Evolutionary conservation across 2,329 filamentous ascomycete genomes (phyloP).

Genomic region (Lachnellula hyalina): DNA sequence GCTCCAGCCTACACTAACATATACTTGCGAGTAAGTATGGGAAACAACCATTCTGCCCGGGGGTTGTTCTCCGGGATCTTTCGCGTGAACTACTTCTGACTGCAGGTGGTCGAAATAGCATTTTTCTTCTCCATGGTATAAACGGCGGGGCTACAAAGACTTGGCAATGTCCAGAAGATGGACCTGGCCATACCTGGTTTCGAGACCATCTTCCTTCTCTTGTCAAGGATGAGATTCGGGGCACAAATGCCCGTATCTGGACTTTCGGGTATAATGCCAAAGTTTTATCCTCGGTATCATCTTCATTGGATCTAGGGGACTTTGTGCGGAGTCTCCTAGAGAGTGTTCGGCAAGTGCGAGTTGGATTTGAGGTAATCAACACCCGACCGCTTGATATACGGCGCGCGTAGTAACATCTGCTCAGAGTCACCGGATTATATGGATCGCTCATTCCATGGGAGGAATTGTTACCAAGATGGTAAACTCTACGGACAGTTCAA

Average conservation of each 20-base stretch:
- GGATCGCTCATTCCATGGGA: background rate
- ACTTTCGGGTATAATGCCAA: conserved; percentile 7
- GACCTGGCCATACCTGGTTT: background rate
- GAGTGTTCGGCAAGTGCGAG: background rate
- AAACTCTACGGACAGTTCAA: background rate
- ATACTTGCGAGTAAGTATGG: background rate
- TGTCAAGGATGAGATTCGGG: conserved; percentile 1
- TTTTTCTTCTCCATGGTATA: background rate
- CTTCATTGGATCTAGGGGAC: background rate
- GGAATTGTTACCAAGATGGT: background rate
- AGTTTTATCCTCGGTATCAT: conserved; percentile 1
- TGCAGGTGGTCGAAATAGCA: background rate
- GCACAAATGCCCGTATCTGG: conserved; percentile 5
- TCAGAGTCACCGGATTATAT: background rate
- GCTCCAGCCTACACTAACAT: background rate
- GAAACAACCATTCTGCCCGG: background rate
- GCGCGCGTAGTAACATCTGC: background rate
- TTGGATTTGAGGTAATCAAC: background rate
- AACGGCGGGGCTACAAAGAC: background rate
- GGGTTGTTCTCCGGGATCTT: background rate
- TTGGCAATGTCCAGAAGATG: background rate
- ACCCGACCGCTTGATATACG: background rate
- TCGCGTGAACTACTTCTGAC: background rate
- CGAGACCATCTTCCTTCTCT: background rate
- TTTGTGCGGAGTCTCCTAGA: background rate